Percentiles rank a stretch among this genome's conserved stretches.
Evolutionary conservation across 345 rosid species (phyloP).

Genomic region (Hibiscus mutabilis): DNA sequence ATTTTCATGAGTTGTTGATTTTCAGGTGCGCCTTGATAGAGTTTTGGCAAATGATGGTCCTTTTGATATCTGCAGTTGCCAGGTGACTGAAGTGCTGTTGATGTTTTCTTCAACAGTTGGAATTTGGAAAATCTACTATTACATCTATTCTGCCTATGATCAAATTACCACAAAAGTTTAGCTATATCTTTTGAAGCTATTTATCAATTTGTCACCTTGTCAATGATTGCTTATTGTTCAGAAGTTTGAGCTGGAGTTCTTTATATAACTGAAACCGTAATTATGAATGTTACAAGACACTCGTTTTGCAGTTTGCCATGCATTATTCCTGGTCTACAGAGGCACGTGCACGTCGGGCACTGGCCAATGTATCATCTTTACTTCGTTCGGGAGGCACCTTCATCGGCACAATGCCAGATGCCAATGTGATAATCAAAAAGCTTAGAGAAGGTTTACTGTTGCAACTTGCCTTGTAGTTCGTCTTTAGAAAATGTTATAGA

Average conservation of each 20-base stretch:
- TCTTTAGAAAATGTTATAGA: neutral
- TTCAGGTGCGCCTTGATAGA: slow-evolving; percentile 76
- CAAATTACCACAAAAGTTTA: neutral
- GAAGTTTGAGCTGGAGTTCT: neutral
- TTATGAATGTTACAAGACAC: neutral
- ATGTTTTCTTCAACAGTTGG: neutral
- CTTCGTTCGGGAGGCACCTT: slow-evolving; percentile 96
- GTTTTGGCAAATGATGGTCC: slow-evolving; percentile 91
- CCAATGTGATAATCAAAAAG: slow-evolving; percentile 82
- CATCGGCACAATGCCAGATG: slow-evolving; percentile 98
- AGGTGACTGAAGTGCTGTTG: slow-evolving; percentile 32
- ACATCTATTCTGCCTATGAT: neutral
- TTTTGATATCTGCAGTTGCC: slow-evolving; percentile 96
- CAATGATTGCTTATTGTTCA: neutral
- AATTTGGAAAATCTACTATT: neutral
- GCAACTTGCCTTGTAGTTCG: neutral
- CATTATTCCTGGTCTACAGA: slow-evolving; percentile 98
- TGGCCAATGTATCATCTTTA: slow-evolving; percentile 85
- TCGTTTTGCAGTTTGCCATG: slow-evolving; percentile 73
- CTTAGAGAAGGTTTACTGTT: slow-evolving; percentile 64
- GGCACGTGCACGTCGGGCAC: slow-evolving; percentile 86
- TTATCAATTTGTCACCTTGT: neutral
- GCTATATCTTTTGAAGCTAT: neutral
- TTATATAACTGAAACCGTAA: neutral
- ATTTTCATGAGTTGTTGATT: slow-evolving; percentile 16